Conservation (phyloP, 116 monocot species). For the Cymodocea nodosa region DNA sequence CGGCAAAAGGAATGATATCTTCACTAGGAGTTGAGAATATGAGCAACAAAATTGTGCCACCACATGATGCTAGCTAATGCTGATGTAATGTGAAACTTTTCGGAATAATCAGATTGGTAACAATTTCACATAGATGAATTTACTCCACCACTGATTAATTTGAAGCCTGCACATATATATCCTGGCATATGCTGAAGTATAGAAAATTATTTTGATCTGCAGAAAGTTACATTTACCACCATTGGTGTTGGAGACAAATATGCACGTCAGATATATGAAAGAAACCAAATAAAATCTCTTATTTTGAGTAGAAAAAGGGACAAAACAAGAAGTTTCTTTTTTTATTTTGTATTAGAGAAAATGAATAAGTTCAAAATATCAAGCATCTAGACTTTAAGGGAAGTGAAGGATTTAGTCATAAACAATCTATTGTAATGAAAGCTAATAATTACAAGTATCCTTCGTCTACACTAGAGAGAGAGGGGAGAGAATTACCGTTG, state of each 20-base stretch:
- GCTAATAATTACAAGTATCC: too few relatives aligned
- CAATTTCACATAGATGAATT: slow-evolving; percentile 27
- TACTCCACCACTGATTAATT: slow-evolving; percentile 39
- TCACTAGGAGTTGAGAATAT: background rate
- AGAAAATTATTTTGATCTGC: slow-evolving; percentile 46
- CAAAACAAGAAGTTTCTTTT: too few relatives aligned
- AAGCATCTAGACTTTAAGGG: too few relatives aligned
- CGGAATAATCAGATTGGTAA: slow-evolving; percentile 3
- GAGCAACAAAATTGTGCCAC: slow-evolving; percentile 5
- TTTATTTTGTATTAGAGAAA: too few relatives aligned
- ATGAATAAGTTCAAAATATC: too few relatives aligned
- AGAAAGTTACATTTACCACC: slow-evolving; percentile 5
- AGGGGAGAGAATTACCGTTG: too few relatives aligned
- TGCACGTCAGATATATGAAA: too few relatives aligned
- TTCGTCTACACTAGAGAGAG: too few relatives aligned
- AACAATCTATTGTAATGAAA: too few relatives aligned
- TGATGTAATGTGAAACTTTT: background rate
- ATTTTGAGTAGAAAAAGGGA: too few relatives aligned
- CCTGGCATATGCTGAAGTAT: slow-evolving; percentile 14
- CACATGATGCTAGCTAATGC: slow-evolving; percentile 6
- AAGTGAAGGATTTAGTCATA: too few relatives aligned
- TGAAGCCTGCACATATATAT: slow-evolving; percentile 25
- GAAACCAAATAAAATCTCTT: too few relatives aligned
- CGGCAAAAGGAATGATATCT: background rate
- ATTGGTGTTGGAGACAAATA: background rate